Evolutionary conservation across 2,329 filamentous ascomycete genomes (phyloP).

Genomic region (Trichophyton schoenleinii): DNA sequence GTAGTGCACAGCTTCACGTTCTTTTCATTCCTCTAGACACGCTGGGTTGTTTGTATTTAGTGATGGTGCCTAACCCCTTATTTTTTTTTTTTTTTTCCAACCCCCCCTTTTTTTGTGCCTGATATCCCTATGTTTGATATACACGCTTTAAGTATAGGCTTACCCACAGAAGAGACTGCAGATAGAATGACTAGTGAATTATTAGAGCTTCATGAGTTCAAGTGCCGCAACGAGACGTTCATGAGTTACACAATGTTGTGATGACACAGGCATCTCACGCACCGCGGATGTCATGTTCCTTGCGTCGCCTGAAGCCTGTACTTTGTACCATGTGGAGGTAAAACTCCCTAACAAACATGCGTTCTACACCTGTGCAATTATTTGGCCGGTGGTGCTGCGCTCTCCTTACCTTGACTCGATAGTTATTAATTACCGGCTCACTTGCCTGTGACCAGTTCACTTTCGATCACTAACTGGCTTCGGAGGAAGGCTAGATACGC

Average conservation of each 20-base stretch:
- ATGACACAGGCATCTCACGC: not conserved
- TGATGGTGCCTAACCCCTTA: not conserved
- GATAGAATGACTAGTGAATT: not conserved
- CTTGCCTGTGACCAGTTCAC: not conserved
- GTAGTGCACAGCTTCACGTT: not conserved
- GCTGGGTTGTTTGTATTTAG: not conserved
- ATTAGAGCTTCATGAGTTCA: not conserved
- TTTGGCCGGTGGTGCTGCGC: too few relatives aligned
- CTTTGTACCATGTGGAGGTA: not conserved
- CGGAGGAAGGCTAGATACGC: too few relatives aligned
- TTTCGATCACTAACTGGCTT: not conserved
- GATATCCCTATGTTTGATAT: not conserved
- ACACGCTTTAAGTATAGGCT: not conserved
- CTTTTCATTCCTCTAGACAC: not conserved
- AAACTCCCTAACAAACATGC: not conserved
- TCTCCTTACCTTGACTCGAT: too few relatives aligned
- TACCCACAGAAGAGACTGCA: not conserved
- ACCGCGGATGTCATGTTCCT: not conserved
- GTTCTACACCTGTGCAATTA: not conserved
- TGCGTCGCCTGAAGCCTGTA: not conserved
- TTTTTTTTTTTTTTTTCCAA: too few relatives aligned
- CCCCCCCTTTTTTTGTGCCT: not conserved
- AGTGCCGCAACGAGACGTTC: not conserved
- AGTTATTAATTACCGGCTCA: too few relatives aligned
- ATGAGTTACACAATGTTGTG: not conserved